Evolutionary conservation across 2,329 filamentous ascomycete genomes (phyloP).

Genomic region (Colletotrichum abscissum): DNA sequence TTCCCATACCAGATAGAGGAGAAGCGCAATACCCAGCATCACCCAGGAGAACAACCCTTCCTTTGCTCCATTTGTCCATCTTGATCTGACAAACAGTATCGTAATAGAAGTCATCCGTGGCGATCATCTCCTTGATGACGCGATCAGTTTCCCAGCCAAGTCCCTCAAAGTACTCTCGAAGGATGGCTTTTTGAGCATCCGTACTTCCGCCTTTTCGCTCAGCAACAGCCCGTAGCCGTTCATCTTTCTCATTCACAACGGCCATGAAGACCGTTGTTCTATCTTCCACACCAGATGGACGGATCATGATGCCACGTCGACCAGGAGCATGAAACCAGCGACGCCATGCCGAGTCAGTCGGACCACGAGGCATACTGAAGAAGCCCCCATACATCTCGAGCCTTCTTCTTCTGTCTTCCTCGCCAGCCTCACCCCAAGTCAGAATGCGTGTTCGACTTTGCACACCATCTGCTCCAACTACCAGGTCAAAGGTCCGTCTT

Average conservation of each 20-base stretch:
- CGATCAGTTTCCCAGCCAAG: slow-evolving; percentile 58
- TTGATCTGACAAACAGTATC: slow-evolving; percentile 56
- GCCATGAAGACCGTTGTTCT: slow-evolving; percentile 40
- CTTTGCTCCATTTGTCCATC: slow-evolving; percentile 47
- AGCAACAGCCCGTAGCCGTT: slow-evolving; percentile 20
- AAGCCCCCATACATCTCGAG: slow-evolving; percentile 49
- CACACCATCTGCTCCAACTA: slow-evolving; percentile 67
- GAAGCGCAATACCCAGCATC: slow-evolving; percentile 62
- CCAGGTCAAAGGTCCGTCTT: slow-evolving; percentile 57
- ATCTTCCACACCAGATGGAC: slow-evolving; percentile 46
- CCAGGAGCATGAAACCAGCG: slow-evolving; percentile 47
- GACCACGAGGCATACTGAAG: slow-evolving; percentile 49
- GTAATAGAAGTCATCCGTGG: slow-evolving; percentile 56
- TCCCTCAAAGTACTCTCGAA: slow-evolving; percentile 53
- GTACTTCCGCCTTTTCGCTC: slow-evolving; percentile 38
- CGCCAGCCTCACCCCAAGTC: slow-evolving; percentile 44
- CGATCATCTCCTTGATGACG: slow-evolving; percentile 48
- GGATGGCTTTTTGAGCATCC: slow-evolving; percentile 50
- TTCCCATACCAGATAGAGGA: slow-evolving; percentile 60
- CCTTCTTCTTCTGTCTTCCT: slow-evolving; percentile 41
- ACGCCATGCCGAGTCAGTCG: slow-evolving; percentile 40
- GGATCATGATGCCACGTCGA: slow-evolving; percentile 49
- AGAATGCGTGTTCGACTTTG: slow-evolving; percentile 58
- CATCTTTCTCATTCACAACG: slow-evolving; percentile 44
- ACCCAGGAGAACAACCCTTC: slow-evolving; percentile 56